Base-by-base conservation (phyloP, 305 asterid species). In the Andrographis paniculata region DNA sequence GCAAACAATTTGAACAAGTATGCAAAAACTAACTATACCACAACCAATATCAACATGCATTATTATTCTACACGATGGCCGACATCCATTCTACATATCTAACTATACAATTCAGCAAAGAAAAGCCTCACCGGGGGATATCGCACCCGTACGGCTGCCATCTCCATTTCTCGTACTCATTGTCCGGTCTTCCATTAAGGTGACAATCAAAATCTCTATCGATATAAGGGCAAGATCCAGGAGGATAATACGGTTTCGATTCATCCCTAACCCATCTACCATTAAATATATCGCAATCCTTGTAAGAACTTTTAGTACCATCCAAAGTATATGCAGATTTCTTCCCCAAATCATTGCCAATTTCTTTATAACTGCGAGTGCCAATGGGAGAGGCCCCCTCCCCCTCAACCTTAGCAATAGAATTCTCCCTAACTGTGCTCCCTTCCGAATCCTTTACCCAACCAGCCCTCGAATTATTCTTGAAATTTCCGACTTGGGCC, bases 251-350 rank as follows among this genome's bases (percentile, higher is more conserved):
- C 9, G 98, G 96, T 68, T 61, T 60, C 3, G 76, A 37, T 42
- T 85, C 74, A 52, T 89, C 94, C 42, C 73, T 82, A 59, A 79
- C 94, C 98, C 98, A 89, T 69, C 82, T 69, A 13, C 98, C 98
- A 71, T 76, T 52, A 52, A 44, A 89, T 50, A 89, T 75, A 49
- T 89, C 91, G 62, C 98, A 89, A n/a, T 76, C 65, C 61, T 67
- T 69, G 22, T 53, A 67, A 19, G 84, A 74, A 49, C 69, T 55
- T 13, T 52, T 45, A 27, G 9, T 27, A 18, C 20, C 60, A 31
- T 20, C 59, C 48, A 52, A 20, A 56, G 43, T 60, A 36, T 33
- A 41, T 17, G 46, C 30, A 16, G 49, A 59, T 45, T 45, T 36
- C 45, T 31, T 27, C 13, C 58, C 40, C 42, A 41, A 47, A 49